phyloP scores from a whole-genome alignment of 306 rosid species.

The Corylus avellana region DNA sequence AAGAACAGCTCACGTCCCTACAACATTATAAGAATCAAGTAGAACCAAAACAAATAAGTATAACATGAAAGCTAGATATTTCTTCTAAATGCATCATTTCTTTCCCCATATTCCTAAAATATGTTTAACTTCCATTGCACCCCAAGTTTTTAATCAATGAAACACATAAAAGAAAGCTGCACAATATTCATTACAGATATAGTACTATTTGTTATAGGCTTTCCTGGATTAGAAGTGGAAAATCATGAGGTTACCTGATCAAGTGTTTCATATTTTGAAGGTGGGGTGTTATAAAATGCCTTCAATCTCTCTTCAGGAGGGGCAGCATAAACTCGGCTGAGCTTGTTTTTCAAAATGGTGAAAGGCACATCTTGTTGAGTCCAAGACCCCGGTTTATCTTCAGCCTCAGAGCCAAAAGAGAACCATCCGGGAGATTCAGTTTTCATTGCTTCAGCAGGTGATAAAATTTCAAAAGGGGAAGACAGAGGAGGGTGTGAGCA shows the following conservation, averaged over 20 bases:
- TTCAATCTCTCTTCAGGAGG: constrained; percentile 81
- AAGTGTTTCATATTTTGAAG: constrained; percentile 83
- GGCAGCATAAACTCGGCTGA: constrained; percentile 85
- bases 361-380: constrained; percentile 58
- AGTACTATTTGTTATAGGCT: neutral
- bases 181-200: neutral
- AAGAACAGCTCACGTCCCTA: constrained; percentile 84
- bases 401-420: constrained; percentile 62
- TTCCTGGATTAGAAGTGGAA: neutral
- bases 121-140: too few species aligned
- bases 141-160: neutral
- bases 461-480: constrained; percentile 71
- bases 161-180: neutral
- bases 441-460: constrained; percentile 71
- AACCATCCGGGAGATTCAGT: constrained; percentile 52
- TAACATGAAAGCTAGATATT: neutral
- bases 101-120: neutral
- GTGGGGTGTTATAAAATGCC: constrained; percentile 66
- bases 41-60: neutral
- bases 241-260: constrained; percentile 66
- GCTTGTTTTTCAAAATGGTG: constrained; percentile 77
- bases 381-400: constrained; percentile 69
- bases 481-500: constrained; percentile 67
- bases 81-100: neutral
- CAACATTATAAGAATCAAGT: constrained; percentile 7